Evolutionary conservation across 257 asterid genomes (phyloP), one percentile per base, ranked within the genome.

Genomic region (Forsythia suspensa): DNA sequence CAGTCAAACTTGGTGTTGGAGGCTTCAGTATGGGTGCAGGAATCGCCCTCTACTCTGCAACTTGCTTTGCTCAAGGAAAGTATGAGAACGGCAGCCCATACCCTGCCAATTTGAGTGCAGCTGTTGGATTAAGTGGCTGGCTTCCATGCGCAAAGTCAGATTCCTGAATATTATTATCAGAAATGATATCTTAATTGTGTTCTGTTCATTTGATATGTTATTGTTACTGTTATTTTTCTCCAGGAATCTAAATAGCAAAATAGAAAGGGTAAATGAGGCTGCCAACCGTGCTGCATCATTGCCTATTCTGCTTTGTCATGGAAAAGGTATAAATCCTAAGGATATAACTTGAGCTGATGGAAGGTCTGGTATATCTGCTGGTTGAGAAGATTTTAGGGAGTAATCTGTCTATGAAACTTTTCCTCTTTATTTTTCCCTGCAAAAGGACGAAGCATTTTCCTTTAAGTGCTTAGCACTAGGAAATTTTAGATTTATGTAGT

Each of bases 11-110:
- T 16, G 97, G 94, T 57, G 86, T 92, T 37, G 97, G 97, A 79
- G 97, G 98, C 81, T 94, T 94, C 85, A 94, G 98, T 83, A 94
- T 94, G 98, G 98, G 98, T 52, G 95, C 97, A 8, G 98, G 97
- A 70, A 69, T 92, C 21, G 74, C 98, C 73, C 94, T 94, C 70
- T 88, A 92, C 89, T 87, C 96, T 29, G 96, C 98, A 67, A 85
- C 90, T 48, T 94, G 97, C 82, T 91, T 87, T 84, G 73, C 86
- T 74, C 77, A 76, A 34, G 95, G 97, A 72, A 91, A 91, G 69
- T 92, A 86, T 73, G 93, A 77, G 79, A 94, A 88, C 77, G 96
- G 93, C 76, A 90, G 83, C 83, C 82, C 87, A 70, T 94, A 85
- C 86, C 79, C 91, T 6, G 82, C 85, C 82, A 88, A 88, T 83